Base-by-base conservation (phyloP, 2,329 filamentous ascomycete genomes). In the Emergomyces africanus region DNA sequence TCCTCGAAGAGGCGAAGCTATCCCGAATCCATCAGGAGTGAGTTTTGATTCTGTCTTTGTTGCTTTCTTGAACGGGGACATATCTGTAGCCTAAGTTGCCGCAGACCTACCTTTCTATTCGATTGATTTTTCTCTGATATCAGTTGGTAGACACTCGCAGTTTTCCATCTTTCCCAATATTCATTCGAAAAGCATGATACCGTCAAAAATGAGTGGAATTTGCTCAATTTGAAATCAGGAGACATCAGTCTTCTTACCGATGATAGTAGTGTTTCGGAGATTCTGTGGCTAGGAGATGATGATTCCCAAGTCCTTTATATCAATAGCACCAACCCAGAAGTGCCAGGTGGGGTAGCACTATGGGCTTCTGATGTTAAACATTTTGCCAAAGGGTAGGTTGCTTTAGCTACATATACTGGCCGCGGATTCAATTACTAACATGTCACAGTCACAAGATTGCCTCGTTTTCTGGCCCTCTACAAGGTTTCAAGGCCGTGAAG, bases 161-260 rank as follows among this genome's bases (percentile, higher is more conserved):
- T 81, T 48, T 80, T 78, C 57, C 70, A 85, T 71, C 77, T 84
- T 18, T 88, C 87, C 0, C 83, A 85, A 1, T 96, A 95, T 72
- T 91, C 84, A 5, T 96, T 96, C 71, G 79, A 87, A 44, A 79
- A 82, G 0, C 89, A 95, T 69, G 78, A 79, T 53, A 87, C 86
- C 69, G 60, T 46, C 33, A 81, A 79, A 5, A 71, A 69, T 8
- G 69, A 79, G 77, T 61, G 85, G 90, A 74, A 85, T 87, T 64
- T 92, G 30, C 75, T 96, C 46, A 84, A 92, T 65, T 78, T 90
- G 60, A 75, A 80, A 51, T 83, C 81, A 8, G 85, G 86, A 39
- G 79, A 86, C 56, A 85, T 85, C 3, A 82, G 78, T 3, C 72
- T 85, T 14, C 76, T 95, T 12, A 86, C 83, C 53, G 81, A 86